A percentile compares a stretch with the other conserved stretches of the same genome.
These are phyloP conservation scores for Beauveria sp. DNA, from an alignment of 2,329 filamentous ascomycete species.

Conservation along the genomic window DNA sequence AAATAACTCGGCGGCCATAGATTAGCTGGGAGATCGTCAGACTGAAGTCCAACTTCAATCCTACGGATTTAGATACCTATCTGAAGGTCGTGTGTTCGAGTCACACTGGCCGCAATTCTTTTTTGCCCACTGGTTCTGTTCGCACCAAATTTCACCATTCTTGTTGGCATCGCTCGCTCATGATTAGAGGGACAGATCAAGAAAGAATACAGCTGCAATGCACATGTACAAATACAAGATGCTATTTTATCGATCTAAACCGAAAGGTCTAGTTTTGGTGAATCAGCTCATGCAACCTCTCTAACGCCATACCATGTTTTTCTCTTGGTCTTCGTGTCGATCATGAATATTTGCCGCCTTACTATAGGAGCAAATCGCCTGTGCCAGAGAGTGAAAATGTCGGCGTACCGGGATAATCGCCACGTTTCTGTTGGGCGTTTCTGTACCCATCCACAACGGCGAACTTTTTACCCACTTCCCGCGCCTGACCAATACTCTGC, in stretches of 20 bases:
- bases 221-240: not conserved
- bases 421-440: conserved; percentile 15
- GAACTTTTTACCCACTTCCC: conserved; percentile 71
- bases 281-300: not conserved
- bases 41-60: conserved; percentile 21
- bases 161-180: too few species aligned
- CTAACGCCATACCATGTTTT: conserved; percentile 10
- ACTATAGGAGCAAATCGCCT: conserved; percentile 27
- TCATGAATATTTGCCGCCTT: not conserved
- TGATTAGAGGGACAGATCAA: too few species aligned
- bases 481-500: conserved; percentile 60
- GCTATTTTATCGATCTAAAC: not conserved
- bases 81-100: conserved; percentile 25
- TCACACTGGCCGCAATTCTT: conserved; percentile 22
- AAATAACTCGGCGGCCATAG: conserved; percentile 18
- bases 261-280: not conserved
- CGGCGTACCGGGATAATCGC: conserved; percentile 17
- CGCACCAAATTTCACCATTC: not conserved
- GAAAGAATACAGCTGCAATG: too few species aligned
- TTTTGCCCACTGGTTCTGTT: not conserved
- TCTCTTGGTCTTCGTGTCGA: not conserved
- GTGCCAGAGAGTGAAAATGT: conserved; percentile 20
- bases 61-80: conserved; percentile 18
- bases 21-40: conserved; percentile 23
- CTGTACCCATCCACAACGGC: conserved; percentile 43